Evolutionary conservation across 257 asterid species (phyloP).

Genomic region (Ilex aquifolium): DNA sequence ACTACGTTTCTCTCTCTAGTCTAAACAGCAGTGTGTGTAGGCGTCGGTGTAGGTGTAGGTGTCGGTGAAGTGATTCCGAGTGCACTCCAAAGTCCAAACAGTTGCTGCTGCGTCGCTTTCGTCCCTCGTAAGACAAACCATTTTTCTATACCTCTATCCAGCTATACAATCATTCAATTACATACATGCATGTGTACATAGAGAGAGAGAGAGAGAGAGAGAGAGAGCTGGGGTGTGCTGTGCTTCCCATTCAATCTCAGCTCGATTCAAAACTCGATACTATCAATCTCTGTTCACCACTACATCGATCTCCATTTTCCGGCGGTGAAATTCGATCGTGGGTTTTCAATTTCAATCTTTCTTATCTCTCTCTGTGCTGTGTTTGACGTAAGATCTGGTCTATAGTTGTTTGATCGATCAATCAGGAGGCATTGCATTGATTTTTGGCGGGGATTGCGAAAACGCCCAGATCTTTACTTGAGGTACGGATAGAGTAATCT

Average conservation of each 20-base stretch:
- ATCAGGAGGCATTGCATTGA: neutral
- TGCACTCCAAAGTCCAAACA: conserved; percentile 8
- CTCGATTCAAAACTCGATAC: neutral
- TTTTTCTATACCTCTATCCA: neutral
- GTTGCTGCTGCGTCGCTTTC: conserved; percentile 48
- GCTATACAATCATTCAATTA: neutral
- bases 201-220: neutral
- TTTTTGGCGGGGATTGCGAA: neutral
- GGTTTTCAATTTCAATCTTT: no score
- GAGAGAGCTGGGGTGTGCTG: neutral
- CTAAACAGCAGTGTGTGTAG: no score
- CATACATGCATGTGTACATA: neutral
- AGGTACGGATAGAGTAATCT: neutral
- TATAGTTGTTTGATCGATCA: conserved; percentile 7
- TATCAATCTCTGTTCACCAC: conserved; percentile 11
- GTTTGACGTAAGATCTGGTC: conserved; percentile 22
- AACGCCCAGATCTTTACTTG: conserved; percentile 28
- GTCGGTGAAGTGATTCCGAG: neutral
- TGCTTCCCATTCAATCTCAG: neutral
- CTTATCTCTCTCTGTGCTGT: neutral
- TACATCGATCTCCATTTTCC: neutral
- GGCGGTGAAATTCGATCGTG: no score
- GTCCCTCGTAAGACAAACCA: conserved; percentile 33
- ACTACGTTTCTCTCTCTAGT: no score
- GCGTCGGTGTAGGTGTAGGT: neutral